Base-by-base conservation (phyloP, 176 grass and related monocot species). In the Musa schizocarpa region DNA sequence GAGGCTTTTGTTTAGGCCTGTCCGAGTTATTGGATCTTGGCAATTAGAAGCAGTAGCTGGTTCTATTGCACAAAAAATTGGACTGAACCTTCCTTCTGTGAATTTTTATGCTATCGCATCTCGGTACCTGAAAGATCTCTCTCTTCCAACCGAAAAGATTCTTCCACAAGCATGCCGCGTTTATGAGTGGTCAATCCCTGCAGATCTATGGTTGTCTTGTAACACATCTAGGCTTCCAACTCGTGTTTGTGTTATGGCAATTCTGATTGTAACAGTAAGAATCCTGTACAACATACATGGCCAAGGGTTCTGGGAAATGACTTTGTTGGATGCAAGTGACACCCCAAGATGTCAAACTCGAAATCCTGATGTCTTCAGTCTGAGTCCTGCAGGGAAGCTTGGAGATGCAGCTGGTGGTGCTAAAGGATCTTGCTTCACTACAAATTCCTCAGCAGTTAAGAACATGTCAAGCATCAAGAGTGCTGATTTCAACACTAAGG, bases 241-340 rank as follows among this genome's bases (percentile, higher is more conserved):
- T 69, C 74, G 87, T 74, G 87, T 97, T 81, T 89, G 72, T 83
- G 90, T 90, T 17, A 92, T 92, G 90, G 81, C 89, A 64, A 86
- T 97, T 81, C 68, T 97, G 68, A 81, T 92, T 71, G 82, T 97
- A 55, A 67, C 89, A 16, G 54, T 97, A 75, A 82, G 90, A 78
- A 9, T 97, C 58, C n/a, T 87, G 53, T 97, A 88, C 58, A 80
- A 86, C 65, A 83, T 97, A 66, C 87, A 97, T 21, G 87, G 93
- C 55, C 86, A 87, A 74, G 93, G 93, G 54, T 77, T 76, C 66
- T 97, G 90, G 93, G 93, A 97, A 81, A 87, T 86, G 87, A 87
- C 69, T 74, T 81, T 84, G 52, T 64, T 71, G 50, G 64, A 59
- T 84, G 13, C 78, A 23, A 49, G 3, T n/a, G 13, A 29, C 64